phyloP scores from a whole-genome alignment of 139 green algal species.

The Tetratostichococcus sp. region DNA sequence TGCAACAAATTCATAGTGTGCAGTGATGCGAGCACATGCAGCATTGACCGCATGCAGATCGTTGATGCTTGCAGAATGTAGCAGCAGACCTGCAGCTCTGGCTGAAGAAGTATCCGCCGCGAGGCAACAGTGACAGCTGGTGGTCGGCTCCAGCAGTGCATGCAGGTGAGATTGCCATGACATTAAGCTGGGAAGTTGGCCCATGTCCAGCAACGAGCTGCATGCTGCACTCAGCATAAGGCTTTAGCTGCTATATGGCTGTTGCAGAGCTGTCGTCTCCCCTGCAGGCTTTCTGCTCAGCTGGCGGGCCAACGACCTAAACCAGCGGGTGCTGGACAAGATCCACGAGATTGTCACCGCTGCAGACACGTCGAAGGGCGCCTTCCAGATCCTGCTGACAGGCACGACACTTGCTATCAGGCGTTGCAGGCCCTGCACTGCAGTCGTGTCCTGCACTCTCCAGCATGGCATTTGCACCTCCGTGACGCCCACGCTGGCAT shows the following conservation, averaged over 20 bases:
- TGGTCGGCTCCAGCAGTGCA: neutral
- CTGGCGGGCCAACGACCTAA: conserved; percentile 19
- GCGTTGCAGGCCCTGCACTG: neutral
- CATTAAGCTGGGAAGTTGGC: neutral
- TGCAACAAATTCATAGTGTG: no score
- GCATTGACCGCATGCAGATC: no score
- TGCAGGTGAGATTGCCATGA: neutral
- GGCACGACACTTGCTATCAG: no score
- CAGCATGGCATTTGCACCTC: neutral
- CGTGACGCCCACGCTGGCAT: neutral
- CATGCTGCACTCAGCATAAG: neutral
- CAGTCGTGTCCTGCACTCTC: neutral
- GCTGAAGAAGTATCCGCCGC: neutral
- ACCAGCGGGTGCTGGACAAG: conserved; percentile 13
- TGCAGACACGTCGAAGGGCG: no score
- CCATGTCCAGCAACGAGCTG: neutral
- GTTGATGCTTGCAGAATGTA: conserved; percentile 10
- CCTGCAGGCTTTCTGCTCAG: conserved; percentile 21
- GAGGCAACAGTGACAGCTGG: neutral
- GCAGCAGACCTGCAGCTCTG: conserved; percentile 21
- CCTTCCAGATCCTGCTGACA: neutral
- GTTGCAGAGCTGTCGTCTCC: neutral
- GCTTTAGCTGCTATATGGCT: neutral
- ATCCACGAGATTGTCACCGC: neutral
- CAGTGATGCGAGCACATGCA: no score